Percentiles rank a stretch among this genome's conserved stretches.
phyloP scores from a whole-genome alignment of 2,329 filamentous ascomycete species.

The Pseudogymnoascus pannorum region DNA sequence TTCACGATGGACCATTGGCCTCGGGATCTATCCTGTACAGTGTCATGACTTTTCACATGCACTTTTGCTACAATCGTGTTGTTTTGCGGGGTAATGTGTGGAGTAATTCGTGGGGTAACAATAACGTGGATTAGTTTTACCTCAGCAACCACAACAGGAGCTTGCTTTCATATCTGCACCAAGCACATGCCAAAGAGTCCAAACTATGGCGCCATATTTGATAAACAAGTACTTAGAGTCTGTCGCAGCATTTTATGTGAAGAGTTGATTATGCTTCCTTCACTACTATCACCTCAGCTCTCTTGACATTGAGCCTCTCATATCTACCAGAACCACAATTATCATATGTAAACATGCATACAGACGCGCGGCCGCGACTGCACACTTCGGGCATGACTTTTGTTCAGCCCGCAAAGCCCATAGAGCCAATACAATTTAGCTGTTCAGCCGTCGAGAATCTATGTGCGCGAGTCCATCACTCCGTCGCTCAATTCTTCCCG shows the following conservation, averaged over 20 bases:
- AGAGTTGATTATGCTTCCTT: neutral
- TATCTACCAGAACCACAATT: neutral
- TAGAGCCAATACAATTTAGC: neutral
- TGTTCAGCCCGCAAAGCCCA: neutral
- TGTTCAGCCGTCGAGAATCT: constrained; percentile 1
- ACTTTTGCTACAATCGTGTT: neutral
- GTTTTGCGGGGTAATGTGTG: neutral
- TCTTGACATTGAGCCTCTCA: neutral
- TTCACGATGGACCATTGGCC: neutral
- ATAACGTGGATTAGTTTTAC: neutral
- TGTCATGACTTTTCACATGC: neutral
- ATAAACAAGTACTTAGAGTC: neutral
- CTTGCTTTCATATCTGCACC: neutral
- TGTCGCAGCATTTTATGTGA: neutral
- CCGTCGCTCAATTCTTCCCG: neutral
- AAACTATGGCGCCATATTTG: neutral
- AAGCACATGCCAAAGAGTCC: neutral
- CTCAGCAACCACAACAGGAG: neutral
- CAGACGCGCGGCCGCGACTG: neutral
- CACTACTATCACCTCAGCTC: neutral
- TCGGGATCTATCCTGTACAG: neutral
- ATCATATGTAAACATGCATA: neutral
- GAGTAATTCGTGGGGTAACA: neutral
- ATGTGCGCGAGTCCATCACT: constrained; percentile 3
- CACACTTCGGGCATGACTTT: neutral